Evolutionary conservation across 495 filamentous ascomycete species (phyloP), one percentile per base, ranked within the genome.

Genomic region (Pseudevernia furfuracea): DNA sequence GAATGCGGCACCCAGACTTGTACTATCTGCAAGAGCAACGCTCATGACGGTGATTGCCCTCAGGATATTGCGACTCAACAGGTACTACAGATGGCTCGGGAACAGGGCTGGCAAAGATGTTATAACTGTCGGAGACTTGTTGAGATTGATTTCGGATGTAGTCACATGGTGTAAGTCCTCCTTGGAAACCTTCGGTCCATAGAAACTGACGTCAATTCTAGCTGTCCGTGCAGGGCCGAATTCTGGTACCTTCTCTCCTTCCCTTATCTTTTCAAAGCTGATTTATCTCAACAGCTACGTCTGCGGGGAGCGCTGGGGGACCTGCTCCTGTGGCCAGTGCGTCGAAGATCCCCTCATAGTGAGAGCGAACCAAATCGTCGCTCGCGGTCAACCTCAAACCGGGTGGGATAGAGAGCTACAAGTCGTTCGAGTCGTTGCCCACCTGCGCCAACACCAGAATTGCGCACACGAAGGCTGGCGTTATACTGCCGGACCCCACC

Each of bases 291-390:
- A 52, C 19, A 65, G 56, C 66, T 87, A 87, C 57, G 68, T 74
- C 4, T 87, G 84, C 65, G 82, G 80, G 5, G 57, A 62, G 2
- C 41, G 15, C 15, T 87, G 84, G 82, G 80, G 79, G 63, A 77
- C 66, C 0, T 87, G 83, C 64, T 0, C 12, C 5, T 85, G 83
- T 58, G 67, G 23, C 9, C 64, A 74, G 21, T 82, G 77, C 74
- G 60, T 77, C 21, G 77, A 79, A 58, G 36, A 65, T 10, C 71
- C 66, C 34, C 71, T 80, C 6, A 57, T 70, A 15, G 65, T 61
- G 12, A 69, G 74, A 46, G 76, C 72, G 17, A 46, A 73, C 46
- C 64, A 73, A 60, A 70, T 76, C 17, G 67, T 75, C 34, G 68
- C 74, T 48, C 76, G 77, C 59, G 67, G 71, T 36, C 55, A 37